Evolutionary conservation across 331 rosid species (phyloP).

Genomic region (Acacia pycnantha): DNA sequence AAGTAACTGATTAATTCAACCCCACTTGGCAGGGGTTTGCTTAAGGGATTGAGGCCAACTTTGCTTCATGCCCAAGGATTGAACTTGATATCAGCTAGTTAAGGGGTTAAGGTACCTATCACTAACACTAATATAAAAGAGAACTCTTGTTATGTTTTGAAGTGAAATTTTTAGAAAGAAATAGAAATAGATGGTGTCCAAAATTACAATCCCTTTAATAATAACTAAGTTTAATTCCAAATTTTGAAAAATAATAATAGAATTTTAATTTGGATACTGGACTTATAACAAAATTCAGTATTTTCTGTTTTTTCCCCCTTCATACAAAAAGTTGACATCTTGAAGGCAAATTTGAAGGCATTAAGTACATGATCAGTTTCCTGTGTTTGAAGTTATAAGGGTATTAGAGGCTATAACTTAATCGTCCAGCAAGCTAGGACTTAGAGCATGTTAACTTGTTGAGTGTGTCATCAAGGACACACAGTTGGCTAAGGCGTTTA

Average conservation of each 20-base stretch:
- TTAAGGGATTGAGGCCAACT: too few species aligned
- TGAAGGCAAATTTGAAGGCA: background rate
- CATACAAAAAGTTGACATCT: background rate
- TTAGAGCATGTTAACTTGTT: background rate
- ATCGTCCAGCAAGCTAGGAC: background rate
- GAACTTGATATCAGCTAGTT: too few species aligned
- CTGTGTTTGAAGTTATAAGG: background rate
- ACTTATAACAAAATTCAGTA: background rate
- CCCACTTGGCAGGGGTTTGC: rapidly evolving
- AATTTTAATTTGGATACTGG: background rate
- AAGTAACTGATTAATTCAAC: rapidly evolving
- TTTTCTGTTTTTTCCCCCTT: background rate
- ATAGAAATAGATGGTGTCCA: background rate
- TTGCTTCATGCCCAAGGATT: too few species aligned
- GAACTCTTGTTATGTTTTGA: background rate
- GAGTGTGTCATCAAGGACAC: background rate
- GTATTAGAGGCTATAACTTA: background rate
- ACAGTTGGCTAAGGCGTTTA: too few species aligned
- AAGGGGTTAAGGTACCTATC: too few species aligned
- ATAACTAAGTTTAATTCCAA: background rate
- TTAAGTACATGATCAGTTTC: background rate
- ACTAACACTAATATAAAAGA: too few species aligned
- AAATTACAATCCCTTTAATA: background rate
- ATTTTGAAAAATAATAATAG: background rate
- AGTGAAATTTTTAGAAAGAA: background rate